These are phyloP conservation scores for Globisporangium nodosum DNA, from an alignment of 352 stramenopile species.

Conservation along the genomic window DNA sequence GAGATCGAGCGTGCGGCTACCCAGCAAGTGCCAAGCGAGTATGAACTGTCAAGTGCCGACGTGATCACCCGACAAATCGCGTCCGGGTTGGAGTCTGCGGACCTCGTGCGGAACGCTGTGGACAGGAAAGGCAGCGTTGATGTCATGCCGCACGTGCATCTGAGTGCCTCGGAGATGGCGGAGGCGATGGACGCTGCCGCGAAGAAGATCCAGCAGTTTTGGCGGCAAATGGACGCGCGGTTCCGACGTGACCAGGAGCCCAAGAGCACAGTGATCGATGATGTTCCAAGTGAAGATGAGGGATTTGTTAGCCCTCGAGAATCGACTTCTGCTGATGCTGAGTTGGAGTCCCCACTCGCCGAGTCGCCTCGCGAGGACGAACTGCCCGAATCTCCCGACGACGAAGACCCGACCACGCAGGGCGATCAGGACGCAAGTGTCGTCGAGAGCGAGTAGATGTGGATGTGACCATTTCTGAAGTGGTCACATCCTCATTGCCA, in stretches of 20 bases:
- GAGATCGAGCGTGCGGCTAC: neutral
- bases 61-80: slow-evolving; percentile 1
- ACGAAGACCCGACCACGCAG: no score
- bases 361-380: no score
- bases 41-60: neutral
- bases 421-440: no score
- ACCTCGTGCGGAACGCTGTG: neutral
- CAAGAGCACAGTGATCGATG: no score
- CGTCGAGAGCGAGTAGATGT: no score
- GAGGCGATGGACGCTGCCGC: slow-evolving; percentile 12
- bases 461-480: no score
- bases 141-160: neutral
- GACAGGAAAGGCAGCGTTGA: neutral
- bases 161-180: slow-evolving; percentile 5
- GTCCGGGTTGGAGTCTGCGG: slow-evolving; percentile 3
- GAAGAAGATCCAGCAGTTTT: slow-evolving; percentile 17
- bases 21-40: neutral
- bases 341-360: no score
- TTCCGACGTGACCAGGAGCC: neutral
- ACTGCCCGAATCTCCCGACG: no score
- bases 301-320: no score
- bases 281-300: no score
- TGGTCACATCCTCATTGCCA: no score
- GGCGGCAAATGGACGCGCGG: slow-evolving; percentile 11
- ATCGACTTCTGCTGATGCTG: no score